These are phyloP conservation scores for Puccinia hordei DNA, from an alignment of 1,284 basidiomycete species.

Conservation along the genomic window DNA sequence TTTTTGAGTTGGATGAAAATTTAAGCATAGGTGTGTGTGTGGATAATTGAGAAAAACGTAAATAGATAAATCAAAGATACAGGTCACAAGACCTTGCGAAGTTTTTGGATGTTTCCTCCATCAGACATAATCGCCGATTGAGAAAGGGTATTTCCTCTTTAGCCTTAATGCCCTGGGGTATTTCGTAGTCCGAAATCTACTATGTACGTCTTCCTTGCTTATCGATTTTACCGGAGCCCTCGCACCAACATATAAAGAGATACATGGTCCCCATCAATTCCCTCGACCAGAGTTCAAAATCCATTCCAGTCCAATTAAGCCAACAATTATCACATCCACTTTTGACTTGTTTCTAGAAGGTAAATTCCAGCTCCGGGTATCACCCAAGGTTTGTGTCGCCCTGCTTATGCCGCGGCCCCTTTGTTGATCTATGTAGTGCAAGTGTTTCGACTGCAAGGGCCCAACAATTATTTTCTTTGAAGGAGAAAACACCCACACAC, in stretches of 20 bases:
- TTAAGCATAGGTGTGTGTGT: too few species aligned
- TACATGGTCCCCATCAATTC: background rate
- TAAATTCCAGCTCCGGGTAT: background rate
- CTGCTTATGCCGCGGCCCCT: background rate
- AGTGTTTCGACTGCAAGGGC: background rate
- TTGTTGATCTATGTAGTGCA: background rate
- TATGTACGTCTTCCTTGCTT: background rate
- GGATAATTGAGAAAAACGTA: background rate
- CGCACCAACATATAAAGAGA: background rate
- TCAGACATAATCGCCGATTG: background rate
- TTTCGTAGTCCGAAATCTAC: background rate
- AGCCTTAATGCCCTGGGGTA: background rate
- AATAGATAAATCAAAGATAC: background rate
- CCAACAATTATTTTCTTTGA: background rate
- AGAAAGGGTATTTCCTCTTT: slow-evolving; percentile 8
- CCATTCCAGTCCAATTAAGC: background rate
- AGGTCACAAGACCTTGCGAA: slow-evolving; percentile 4
- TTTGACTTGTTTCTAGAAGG: background rate
- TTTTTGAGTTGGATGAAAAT: too few species aligned
- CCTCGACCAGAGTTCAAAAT: background rate
- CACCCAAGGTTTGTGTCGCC: background rate
- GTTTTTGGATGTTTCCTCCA: background rate
- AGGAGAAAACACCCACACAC: too few species aligned
- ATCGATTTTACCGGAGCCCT: background rate
- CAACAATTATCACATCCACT: background rate